Evolutionary conservation across 106 monocot genomes (phyloP), one percentile per base, ranked within the genome.

Genomic region (Triglochin maritima): DNA sequence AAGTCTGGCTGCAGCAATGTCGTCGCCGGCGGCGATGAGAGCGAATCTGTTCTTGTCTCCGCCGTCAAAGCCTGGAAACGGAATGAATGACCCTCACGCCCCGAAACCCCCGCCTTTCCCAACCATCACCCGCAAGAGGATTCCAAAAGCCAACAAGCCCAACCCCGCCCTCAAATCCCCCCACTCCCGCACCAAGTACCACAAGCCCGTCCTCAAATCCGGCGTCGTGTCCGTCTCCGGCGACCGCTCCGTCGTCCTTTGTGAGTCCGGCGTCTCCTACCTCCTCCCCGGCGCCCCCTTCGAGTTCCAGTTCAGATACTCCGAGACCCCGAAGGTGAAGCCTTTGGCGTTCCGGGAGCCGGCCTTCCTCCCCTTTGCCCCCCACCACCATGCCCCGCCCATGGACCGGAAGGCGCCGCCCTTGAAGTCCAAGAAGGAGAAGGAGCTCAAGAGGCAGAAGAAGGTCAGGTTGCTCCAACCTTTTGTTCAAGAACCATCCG

Each of bases 391-490:
- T 88, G 91, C 74, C 81, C 15, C 72, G 98, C 50, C 98, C 98
- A 17, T 98, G 98, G 98, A 98, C 98, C 9, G 98, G 16, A 98
- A 92, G 80, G 88, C n/a, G n/a, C n/a, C 98, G 17, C 91, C 91
- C 16, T 79, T 91, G 44, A 69, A 88, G 65, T 86, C 91, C 17
- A 92, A 91, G 86, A 92, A 86, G 88, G 84, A 88, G 57, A 92
- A 98, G 80, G 82, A 81, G 77, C 67, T 81, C 67, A 87, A 85
- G 81, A 87, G 51, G 71, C 70, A 79, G 70, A 89, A 85, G 70
- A 94, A 84, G 77, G 72, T 90, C 7, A 66, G 87, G 17, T 74
- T 94, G 10, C 72, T 82, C 29, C 69, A 79, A 29, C 29, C 29
- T 29, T 29, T 29, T 29, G 29, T 0, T 29, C 29, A 29, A 29